These are phyloP conservation scores for Graphilbum sp. DNA, from an alignment of 2,329 filamentous ascomycete species.

Conservation along the genomic window DNA sequence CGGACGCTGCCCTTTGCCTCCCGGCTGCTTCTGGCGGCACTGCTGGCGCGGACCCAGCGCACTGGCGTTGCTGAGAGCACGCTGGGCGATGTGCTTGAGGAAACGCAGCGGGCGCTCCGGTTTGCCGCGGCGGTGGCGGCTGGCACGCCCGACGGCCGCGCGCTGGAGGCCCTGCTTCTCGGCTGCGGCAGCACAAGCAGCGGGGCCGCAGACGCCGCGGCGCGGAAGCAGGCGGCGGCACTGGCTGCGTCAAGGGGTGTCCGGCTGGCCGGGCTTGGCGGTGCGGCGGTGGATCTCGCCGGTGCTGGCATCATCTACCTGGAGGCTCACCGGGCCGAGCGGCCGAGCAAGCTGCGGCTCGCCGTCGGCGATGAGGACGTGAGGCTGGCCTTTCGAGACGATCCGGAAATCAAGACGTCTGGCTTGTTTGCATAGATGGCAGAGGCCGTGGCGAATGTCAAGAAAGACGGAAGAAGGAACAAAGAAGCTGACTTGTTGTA, in stretches of 20 bases:
- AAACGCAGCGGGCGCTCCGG: constrained; percentile 54
- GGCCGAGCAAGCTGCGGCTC: constrained; percentile 74
- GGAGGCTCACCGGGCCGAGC: constrained; percentile 64
- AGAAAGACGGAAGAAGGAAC: constrained; percentile 1
- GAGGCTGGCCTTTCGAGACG: constrained; percentile 71
- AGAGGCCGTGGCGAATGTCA: not conserved
- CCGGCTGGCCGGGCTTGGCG: constrained; percentile 18
- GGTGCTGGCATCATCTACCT: constrained; percentile 79
- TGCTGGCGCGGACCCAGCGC: constrained; percentile 62
- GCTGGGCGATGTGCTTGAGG: constrained; percentile 77
- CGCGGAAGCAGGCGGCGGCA: constrained; percentile 3
- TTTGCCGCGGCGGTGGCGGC: constrained; percentile 31
- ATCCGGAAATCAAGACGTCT: constrained; percentile 69
- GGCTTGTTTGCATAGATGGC: constrained; percentile 33
- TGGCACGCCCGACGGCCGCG: constrained; percentile 23
- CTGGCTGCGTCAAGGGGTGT: constrained; percentile 10
- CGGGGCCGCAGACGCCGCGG: not conserved
- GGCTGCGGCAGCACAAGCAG: constrained; percentile 1
- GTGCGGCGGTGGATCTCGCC: constrained; percentile 65
- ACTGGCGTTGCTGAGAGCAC: constrained; percentile 79
- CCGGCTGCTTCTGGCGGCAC: constrained; percentile 72
- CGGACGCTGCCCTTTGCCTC: constrained; percentile 64
- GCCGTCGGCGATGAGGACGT: constrained; percentile 85
- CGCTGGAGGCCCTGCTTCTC: constrained; percentile 37
- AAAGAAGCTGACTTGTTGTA: not conserved